Base-by-base conservation (phyloP, 148 eudicot species). In the Gaultheria prostrata region DNA sequence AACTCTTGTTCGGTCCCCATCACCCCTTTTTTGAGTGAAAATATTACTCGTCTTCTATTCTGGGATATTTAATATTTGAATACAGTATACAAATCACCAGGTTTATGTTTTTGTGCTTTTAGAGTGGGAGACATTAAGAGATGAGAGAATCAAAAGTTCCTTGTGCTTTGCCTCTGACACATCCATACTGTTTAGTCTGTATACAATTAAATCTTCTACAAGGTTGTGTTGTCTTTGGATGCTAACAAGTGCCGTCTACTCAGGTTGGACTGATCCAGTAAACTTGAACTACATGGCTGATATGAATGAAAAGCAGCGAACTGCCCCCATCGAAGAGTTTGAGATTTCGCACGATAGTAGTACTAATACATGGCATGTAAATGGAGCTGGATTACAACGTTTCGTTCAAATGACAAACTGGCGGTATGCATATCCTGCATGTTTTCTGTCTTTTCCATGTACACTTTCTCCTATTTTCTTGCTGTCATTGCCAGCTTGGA, bases 401-500 rank as follows among this genome's bases (percentile, higher is more conserved):
- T 97, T 97, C 90, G 93, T 97, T 84, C 98, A 97, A 88, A 97
- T 97, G 99, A 97, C 98, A 67, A 97, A 97, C 88, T 97, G 99
- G 99, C 88, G 93, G 98, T 97, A 91, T 81, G 89, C 15, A 28
- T 49, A 30, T 57, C 65, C 39, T 53, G 75, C 56, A 65, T 61
- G 32, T 71, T 69, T 8, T 73, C 26, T 43, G 53, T 43, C 13
- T 46, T 80, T 77, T 24, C 67, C 13, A 21, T 53, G 54, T 48
- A 24, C 46, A 17, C 24, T 12, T 48, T 80, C 18, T 83, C 69
- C 46, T 46, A 30, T 83, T 21, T 26, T 59, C 53, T 69, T 80
- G 50, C 30, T 50, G 21, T 59, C 30, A 46, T 65, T 56, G 26
- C 48, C 30, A 56, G 43, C 12, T 17, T 53, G 33, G 54, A 45